These are phyloP conservation scores for Annulohypoxylon maeteangense DNA, from an alignment of 495 filamentous ascomycete species.

Conservation along the genomic window DNA sequence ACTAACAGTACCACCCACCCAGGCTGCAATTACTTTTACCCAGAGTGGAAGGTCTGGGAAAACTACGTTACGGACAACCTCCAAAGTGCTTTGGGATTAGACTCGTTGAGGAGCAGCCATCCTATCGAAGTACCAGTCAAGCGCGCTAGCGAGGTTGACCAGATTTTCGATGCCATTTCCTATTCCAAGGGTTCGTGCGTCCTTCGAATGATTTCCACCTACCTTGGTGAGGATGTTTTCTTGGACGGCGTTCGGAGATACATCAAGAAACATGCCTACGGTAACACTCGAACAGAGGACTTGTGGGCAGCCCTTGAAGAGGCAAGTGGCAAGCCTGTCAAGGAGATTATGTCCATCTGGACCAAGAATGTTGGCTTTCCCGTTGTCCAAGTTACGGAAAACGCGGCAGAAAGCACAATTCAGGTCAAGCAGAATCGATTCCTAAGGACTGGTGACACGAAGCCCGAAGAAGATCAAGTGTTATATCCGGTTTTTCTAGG, in stretches of 20 bases:
- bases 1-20: conserved; percentile 51
- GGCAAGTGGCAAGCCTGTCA: conserved; percentile 90
- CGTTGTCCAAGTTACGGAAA: conserved; percentile 74
- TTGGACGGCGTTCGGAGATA: conserved; percentile 92
- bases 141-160: conserved; percentile 93
- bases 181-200: conserved; percentile 98
- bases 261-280: conserved; percentile 94
- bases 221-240: conserved; percentile 92
- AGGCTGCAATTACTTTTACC: conserved; percentile 88
- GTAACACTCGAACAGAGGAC: conserved; percentile 85
- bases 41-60: conserved; percentile 99
- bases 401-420: conserved; percentile 66
- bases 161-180: conserved; percentile 98
- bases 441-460: conserved; percentile 79
- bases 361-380: conserved; percentile 82
- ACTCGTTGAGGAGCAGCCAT: conserved; percentile 93
- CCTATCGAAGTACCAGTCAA: conserved; percentile 98
- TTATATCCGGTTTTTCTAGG: conserved; percentile 78
- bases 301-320: conserved; percentile 90
- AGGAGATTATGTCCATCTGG: conserved; percentile 81
- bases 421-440: conserved; percentile 80
- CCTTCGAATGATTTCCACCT: conserved; percentile 96
- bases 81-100: conserved; percentile 85
- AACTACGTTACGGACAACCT: conserved; percentile 91
- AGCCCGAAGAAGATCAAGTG: conserved; percentile 83